phyloP scores from a whole-genome alignment of 805 yeast species.

The Candida nitratophila region DNA sequence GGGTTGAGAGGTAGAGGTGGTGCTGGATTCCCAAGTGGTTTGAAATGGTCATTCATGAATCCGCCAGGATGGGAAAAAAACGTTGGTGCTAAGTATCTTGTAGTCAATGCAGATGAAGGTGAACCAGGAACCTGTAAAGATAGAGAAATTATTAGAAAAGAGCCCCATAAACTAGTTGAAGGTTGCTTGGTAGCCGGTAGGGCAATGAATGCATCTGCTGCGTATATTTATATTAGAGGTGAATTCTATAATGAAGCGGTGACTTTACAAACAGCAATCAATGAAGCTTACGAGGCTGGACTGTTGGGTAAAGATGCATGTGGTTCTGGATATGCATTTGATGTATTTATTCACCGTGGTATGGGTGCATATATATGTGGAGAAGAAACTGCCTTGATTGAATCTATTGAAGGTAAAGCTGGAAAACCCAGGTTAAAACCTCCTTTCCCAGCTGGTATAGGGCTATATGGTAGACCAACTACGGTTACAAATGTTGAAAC shows the following conservation, averaged over 20 bases:
- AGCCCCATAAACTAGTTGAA: conserved; percentile 86
- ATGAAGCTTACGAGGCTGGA: conserved; percentile 81
- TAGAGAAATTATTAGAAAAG: conserved; percentile 84
- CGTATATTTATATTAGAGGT: conserved; percentile 85
- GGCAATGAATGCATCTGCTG: conserved; percentile 91
- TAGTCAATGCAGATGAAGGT: conserved; percentile 91
- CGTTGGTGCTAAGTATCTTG: conserved; percentile 81
- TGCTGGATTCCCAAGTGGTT: conserved; percentile 88
- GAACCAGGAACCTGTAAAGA: conserved; percentile 95
- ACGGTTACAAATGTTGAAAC: conserved; percentile 91
- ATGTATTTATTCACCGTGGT: conserved; percentile 81
- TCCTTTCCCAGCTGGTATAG: conserved; percentile 93
- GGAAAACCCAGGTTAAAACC: conserved; percentile 93
- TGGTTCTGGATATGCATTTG: conserved; percentile 81
- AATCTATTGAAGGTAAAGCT: conserved; percentile 85
- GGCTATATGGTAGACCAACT: conserved; percentile 84
- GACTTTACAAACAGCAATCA: conserved; percentile 69
- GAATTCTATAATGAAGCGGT: conserved; percentile 82
- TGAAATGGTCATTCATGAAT: conserved; percentile 91
- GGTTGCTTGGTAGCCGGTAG: conserved; percentile 89
- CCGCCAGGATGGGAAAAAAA: conserved; percentile 95
- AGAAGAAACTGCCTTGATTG: conserved; percentile 86
- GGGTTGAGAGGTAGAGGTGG: conserved; percentile 92
- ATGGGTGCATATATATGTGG: conserved; percentile 94
- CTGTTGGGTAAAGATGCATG: conserved; percentile 79